These are phyloP conservation scores for Colletotrichum melonis DNA, from an alignment of 2,329 filamentous ascomycete species.

Conservation along the genomic window DNA sequence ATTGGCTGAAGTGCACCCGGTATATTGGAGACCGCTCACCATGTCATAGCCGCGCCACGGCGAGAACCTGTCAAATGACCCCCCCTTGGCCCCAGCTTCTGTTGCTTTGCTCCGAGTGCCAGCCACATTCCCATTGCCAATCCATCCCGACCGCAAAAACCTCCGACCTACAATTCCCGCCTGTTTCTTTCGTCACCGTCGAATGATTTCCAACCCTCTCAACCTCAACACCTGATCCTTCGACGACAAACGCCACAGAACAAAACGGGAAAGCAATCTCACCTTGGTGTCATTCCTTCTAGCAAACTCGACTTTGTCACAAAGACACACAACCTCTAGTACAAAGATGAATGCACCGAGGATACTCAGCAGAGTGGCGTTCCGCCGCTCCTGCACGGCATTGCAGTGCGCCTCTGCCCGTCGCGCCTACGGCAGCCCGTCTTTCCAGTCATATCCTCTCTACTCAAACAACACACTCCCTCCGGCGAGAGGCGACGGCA, in stretches of 20 bases:
- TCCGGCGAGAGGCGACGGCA: conserved; percentile 54
- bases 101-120: conserved; percentile 8
- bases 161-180: conserved; percentile 24
- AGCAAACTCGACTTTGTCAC: not conserved
- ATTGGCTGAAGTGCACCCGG: conserved; percentile 11
- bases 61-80: conserved; percentile 29
- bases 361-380: conserved; percentile 34
- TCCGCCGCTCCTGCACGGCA: conserved; percentile 28
- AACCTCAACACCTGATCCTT: not conserved
- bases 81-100: conserved; percentile 26
- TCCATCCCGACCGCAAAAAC: conserved; percentile 18
- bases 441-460: conserved; percentile 66
- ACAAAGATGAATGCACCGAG: conserved; percentile 33
- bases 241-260: not conserved
- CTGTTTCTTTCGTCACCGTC: conserved; percentile 12
- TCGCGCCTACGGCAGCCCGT: conserved; percentile 37
- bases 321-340: not conserved
- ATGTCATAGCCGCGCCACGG: conserved; percentile 37
- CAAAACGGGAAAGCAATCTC: not conserved
- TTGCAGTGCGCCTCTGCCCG: conserved; percentile 32
- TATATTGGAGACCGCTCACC: not conserved
- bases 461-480: conserved; percentile 53
- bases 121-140: conserved; percentile 18
- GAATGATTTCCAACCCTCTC: not conserved
- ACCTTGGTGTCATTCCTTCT: not conserved